Evolutionary conservation across 768 basidiomycete genomes (phyloP), one percentile per base, ranked within the genome.

Genomic region (Termitomyces sp.): DNA sequence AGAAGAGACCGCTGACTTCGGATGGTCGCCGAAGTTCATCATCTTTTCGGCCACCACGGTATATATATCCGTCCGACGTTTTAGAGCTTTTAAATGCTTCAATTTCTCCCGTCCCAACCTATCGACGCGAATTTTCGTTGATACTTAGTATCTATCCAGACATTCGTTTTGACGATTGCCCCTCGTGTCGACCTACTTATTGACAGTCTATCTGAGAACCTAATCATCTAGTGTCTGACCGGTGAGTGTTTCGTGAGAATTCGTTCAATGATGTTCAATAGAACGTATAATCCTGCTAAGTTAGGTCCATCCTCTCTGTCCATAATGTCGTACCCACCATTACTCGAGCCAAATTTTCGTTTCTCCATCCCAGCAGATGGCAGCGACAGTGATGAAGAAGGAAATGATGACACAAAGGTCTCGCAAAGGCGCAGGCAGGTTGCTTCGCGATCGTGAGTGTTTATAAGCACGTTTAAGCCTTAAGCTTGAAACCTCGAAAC

Each of bases 361-460:
- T 65, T 68, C 50, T 58, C 63, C 38, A 63, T 59, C 20, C 48
- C 44, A 3, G 63, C 48, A 40, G 67, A 69, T 56, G 44, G 8
- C 26, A 57, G 38, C 30, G 63, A 64, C 23, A 66, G 66, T 53
- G 68, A 67, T 38, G 62, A 62, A 30, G 62, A 61, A 9, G 26
- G 60, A 28, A 59, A 66, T 38, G 63, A 66, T 38, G 63, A 66
- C 13, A 51, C 50, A 2, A 49, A 58, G 28, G 58, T 30, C 16
- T 38, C 56, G 23, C 60, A 57, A 13, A 56, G 49, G 36, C 46
- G 40, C 35, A 59, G 53, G n/a, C 64, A 58, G 23, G 56, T 57
- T 16, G 60, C 50, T 23, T 36, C 58, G 5, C 66, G 67, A 61
- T 67, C 67, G 68, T 69, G 53, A 50, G 68, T 61, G n/a, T 36